These are phyloP conservation scores for Hysterangium stoloniferum DNA, from an alignment of 768 basidiomycete genomes.

Conservation along the genomic window DNA sequence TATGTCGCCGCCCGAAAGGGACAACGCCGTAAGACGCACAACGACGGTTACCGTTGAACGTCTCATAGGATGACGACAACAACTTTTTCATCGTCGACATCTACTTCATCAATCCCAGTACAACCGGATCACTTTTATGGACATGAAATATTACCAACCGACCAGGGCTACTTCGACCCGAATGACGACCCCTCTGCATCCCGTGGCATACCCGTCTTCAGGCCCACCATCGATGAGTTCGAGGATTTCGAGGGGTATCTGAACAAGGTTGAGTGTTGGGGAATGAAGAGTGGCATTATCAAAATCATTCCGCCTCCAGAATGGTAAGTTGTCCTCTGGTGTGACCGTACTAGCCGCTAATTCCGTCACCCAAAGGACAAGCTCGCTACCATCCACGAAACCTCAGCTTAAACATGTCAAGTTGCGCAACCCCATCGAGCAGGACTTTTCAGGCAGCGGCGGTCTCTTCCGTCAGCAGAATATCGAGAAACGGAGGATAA, in stretches of 20 bases:
- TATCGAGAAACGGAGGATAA: conserved; percentile 74
- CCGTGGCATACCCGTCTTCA: conserved; percentile 95
- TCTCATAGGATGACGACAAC: conserved; percentile 2
- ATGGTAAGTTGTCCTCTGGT: conserved; percentile 65
- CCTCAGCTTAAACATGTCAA: conserved; percentile 67
- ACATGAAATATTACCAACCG: conserved; percentile 36
- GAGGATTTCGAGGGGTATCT: conserved; percentile 88
- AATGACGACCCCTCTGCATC: conserved; percentile 71
- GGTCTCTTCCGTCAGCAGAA: conserved; percentile 90
- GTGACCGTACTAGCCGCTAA: neutral
- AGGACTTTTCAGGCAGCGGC: conserved; percentile 79
- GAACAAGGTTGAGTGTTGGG: conserved; percentile 84
- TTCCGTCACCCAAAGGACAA: conserved; percentile 40
- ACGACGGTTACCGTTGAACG: no score
- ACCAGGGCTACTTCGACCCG: conserved; percentile 51
- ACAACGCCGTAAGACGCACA: neutral
- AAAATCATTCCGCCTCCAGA: conserved; percentile 94
- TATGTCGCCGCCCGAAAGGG: neutral
- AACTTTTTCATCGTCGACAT: conserved; percentile 6
- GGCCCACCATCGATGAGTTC: conserved; percentile 88
- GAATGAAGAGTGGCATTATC: conserved; percentile 82
- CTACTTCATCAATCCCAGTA: conserved; percentile 45
- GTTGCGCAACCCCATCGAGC: conserved; percentile 87
- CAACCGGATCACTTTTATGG: conserved; percentile 86
- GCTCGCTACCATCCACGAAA: conserved; percentile 61